These are phyloP conservation scores for Aquilaria agallochum DNA, from an alignment of 441 rosid species.

Conservation along the genomic window DNA sequence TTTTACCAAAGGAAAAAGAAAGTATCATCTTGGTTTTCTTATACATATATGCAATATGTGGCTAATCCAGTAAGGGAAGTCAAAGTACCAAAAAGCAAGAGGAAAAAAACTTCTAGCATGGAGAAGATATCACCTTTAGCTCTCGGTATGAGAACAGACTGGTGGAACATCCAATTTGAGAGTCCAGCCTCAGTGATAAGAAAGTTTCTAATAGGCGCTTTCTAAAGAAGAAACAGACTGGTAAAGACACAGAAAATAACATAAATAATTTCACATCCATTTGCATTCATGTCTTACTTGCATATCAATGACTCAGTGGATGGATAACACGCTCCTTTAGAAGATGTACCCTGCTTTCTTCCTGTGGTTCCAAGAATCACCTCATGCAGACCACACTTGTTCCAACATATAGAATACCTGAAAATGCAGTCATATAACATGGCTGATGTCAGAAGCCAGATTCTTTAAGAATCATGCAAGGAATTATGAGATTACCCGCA, in stretches of 20 bases:
- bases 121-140: conserved; percentile 56
- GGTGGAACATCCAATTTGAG: conserved; percentile 15
- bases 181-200: conserved; percentile 29
- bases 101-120: no score
- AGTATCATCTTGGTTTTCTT: no score
- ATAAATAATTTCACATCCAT: not conserved
- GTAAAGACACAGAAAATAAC: not conserved
- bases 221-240: conserved; percentile 24
- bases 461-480: not conserved
- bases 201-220: conserved; percentile 54
- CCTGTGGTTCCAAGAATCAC: conserved; percentile 93
- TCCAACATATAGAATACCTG: conserved; percentile 92
- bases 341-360: conserved; percentile 91
- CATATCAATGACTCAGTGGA: conserved; percentile 79
- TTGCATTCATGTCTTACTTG: conserved; percentile 58
- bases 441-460: not conserved
- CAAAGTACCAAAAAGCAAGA: no score
- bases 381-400: conserved; percentile 80
- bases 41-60: no score
- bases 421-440: conserved; percentile 16
- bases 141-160: conserved; percentile 51
- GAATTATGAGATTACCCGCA: conserved; percentile 58
- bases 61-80: no score
- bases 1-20: no score
- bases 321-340: conserved; percentile 75